Evolutionary conservation across 1,139 yeast species (phyloP), one percentile per base, ranked within the genome.

Genomic region (Sugiyamaella castrensis): DNA sequence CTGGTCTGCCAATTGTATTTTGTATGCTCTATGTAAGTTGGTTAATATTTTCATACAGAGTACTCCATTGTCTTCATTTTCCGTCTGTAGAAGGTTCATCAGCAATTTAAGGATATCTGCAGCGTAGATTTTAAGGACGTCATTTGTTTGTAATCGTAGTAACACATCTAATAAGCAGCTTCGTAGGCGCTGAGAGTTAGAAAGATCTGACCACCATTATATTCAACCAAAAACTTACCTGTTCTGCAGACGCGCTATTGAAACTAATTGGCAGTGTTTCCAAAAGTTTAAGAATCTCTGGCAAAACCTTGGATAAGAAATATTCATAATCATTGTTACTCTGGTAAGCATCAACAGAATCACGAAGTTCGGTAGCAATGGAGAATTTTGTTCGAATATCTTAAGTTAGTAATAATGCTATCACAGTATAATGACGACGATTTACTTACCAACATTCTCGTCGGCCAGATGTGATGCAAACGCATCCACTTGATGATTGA

Each of bases 41-140:
- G 98, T 88, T 50, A 91, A 76, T 48, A 89, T 83, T 65, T 88
- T 91, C 85, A 91, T 84, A 65, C 95, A 86, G 49, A 89, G 74
- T 1, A 89, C 89, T 43, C 98, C 98, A 64, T 92, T 92, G 57
- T 91, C 98, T 68, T 94, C 99, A 64, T 94, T 92, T 64, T 94
- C 99, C 13, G 71, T 74, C 19, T 78, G 79, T 52, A 92, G 71
- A 13, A 86, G 71, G 31, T 71, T 69, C 61, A 83, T 80, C 50
- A 91, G 70, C n/a, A 76, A 70, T 39, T 80, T 82, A 60, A 87
- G 71, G 27, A 89, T 77, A 32, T 75, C 53, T 19, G 73, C 72
- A 0, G 91, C 81, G 64, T 82, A 84, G 1, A 87, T 86, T 62
- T 84, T 86, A 61, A 89, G 81, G 1, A 84, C 77, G 38, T 89